Evolutionary conservation across 2,329 filamentous ascomycete species (phyloP).

Genomic region (Teratosphaeria gauchensis): DNA sequence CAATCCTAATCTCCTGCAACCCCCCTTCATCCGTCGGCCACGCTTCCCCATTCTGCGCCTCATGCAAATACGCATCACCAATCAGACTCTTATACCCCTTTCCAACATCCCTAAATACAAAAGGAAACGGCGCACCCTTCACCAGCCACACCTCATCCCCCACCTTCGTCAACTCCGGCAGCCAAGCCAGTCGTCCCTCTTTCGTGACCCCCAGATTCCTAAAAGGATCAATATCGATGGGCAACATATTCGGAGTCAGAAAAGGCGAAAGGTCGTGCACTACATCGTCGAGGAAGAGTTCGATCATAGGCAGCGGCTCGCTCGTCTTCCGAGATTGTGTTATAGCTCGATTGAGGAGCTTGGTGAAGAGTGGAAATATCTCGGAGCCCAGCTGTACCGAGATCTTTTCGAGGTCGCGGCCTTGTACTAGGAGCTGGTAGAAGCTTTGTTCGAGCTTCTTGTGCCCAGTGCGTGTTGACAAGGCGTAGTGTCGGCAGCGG

Average conservation of each 20-base stretch:
- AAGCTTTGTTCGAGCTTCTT: not conserved
- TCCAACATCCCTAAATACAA: not conserved
- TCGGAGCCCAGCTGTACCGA: too few relatives aligned
- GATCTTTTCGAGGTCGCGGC: too few relatives aligned
- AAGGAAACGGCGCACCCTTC: constrained; percentile 1
- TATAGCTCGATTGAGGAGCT: too few relatives aligned
- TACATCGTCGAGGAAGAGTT: not conserved
- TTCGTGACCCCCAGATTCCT: too few relatives aligned
- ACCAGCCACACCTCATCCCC: not conserved
- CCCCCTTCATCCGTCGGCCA: not conserved
- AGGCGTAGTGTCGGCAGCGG: not conserved
- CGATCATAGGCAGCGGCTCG: too few relatives aligned
- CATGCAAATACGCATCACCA: constrained; percentile 4
- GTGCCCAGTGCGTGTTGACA: not conserved
- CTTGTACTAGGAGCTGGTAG: not conserved
- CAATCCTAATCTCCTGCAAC: not conserved
- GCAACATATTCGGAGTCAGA: too few relatives aligned
- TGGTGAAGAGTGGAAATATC: too few relatives aligned
- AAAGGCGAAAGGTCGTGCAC: not conserved
- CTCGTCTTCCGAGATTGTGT: too few relatives aligned
- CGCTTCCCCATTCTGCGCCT: constrained; percentile 1
- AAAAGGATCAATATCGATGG: too few relatives aligned
- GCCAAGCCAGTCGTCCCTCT: constrained; percentile 1
- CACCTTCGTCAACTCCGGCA: not conserved
- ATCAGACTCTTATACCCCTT: not conserved